Percentiles rank a stretch among this genome's conserved stretches.
phyloP scores from a whole-genome alignment of 768 basidiomycete species.

The Serendipita vermifera region DNA sequence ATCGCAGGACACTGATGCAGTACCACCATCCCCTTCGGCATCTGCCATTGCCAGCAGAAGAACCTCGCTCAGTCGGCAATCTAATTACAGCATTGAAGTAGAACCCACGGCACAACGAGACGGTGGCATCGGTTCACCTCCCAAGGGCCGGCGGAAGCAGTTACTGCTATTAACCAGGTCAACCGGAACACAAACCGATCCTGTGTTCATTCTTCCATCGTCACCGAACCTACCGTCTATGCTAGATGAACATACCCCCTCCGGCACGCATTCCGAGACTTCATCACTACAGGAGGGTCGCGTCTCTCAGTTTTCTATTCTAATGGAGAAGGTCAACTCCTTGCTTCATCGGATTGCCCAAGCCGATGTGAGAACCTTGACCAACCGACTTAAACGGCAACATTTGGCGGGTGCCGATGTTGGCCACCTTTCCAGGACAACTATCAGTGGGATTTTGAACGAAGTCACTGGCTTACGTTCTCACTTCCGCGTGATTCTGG shows the following conservation, averaged over 20 bases:
- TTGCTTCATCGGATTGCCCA: slow-evolving; percentile 53
- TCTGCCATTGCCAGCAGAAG: background rate
- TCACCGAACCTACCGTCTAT: slow-evolving; percentile 11
- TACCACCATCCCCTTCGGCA: background rate
- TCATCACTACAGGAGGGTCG: slow-evolving; percentile 50
- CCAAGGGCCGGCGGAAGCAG: slow-evolving; percentile 20
- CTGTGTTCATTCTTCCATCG: slow-evolving; percentile 22
- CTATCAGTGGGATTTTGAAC: slow-evolving; percentile 55
- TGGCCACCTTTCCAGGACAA: slow-evolving; percentile 70
- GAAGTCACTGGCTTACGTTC: slow-evolving; percentile 58
- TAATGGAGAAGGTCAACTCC: slow-evolving; percentile 37
- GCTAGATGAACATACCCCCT: slow-evolving; percentile 22
- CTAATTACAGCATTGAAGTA: slow-evolving; percentile 3
- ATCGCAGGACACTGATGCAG: background rate
- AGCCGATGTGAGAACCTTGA: slow-evolving; percentile 77
- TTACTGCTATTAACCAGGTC: slow-evolving; percentile 45
- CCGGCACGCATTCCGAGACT: slow-evolving; percentile 58
- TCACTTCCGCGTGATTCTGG: slow-evolving; percentile 58
- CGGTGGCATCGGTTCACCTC: slow-evolving; percentile 6
- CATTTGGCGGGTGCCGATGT: slow-evolving; percentile 55
- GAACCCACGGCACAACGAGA: background rate
- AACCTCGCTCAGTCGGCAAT: slow-evolving; percentile 2
- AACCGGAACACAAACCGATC: slow-evolving; percentile 58
- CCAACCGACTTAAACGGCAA: slow-evolving; percentile 82
- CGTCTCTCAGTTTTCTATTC: slow-evolving; percentile 17